Evolutionary conservation across 148 eudicot species (phyloP), one percentile per base, ranked within the genome.

Genomic region (Rhododendron ferrugineum): DNA sequence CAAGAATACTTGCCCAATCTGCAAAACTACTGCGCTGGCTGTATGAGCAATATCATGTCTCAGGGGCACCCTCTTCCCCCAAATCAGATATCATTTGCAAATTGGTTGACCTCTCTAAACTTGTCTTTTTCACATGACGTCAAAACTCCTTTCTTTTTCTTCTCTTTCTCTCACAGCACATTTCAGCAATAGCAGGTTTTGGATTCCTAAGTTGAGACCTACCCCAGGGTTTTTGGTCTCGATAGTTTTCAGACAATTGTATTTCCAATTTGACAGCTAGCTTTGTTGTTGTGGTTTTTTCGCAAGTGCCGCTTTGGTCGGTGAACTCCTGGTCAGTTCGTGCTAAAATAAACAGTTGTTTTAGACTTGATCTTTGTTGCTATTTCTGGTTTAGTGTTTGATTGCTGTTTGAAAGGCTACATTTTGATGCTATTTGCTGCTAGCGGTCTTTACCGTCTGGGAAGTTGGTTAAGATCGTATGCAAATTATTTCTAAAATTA

Each of bases 1-100:
- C 0, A 86, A 87, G 6, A 90, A 88, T 32, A n/a, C 74, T 0
- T 90, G 92, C 47, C 92, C 90, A 10, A 16, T 90, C 5, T 88
- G 88, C 28, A 83, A 83, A 62, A 37, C 2, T 11, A 40, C 23
- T 20, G 81, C 47, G 1, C 42, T 84, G 22, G 20, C 26, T 50
- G 10, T 16, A 6, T 84, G 70, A 75, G 64, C 20, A 23, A 58
- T 20, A 58, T 58, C 64, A 20, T 20, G 9, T 22, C 64, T 58
- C 64, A 1, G 72, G 80, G 26, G 42, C 32, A 15, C 18, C 18
- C 37, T 68, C 37, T n/a, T n/a, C 26, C 3, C 5, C 15, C 11
- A 66, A n/a, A 66, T 66, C 73, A 26, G 2, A 68, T 68, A 30
- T 68, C 74, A 68, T 68, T 68, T 28, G 74, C 74, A 2, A 4